Evolutionary conservation across 345 rosid genomes (phyloP).

Genomic region (Lumnitzera littorea): DNA sequence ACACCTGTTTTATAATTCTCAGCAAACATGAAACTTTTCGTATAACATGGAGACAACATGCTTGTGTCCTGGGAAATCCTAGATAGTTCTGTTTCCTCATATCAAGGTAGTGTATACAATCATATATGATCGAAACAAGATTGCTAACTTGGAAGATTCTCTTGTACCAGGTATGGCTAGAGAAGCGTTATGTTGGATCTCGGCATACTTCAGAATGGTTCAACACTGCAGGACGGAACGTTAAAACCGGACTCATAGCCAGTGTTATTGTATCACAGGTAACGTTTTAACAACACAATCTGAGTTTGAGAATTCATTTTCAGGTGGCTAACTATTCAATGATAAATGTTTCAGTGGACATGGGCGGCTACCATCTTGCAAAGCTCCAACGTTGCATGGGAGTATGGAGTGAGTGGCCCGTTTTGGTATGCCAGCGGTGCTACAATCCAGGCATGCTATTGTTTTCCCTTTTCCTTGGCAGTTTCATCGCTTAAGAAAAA

Average conservation of each 20-base stretch:
- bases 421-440: conserved; percentile 99
- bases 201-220: conserved; percentile 93
- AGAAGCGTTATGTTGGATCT: conserved; percentile 79
- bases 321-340: neutral
- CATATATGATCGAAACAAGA: neutral
- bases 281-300: neutral
- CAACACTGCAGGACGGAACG: conserved; percentile 95
- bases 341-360: conserved; percentile 52
- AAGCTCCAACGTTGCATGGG: conserved; percentile 96
- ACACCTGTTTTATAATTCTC: neutral
- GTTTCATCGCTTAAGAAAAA: too few relatives aligned
- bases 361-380: conserved; percentile 97
- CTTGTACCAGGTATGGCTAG: conserved; percentile 67
- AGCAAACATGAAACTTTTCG: too few relatives aligned
- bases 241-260: conserved; percentile 91
- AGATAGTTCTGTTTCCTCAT: too few relatives aligned
- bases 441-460: conserved; percentile 60
- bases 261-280: conserved; percentile 94
- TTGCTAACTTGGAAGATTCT: neutral
- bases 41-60: too few relatives aligned
- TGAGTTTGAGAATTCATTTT: neutral
- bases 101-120: too few relatives aligned
- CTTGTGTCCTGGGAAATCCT: too few relatives aligned
- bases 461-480: neutral
- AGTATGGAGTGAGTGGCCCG: conserved; percentile 90